These are phyloP conservation scores for Trichophyton benhamiae DNA, from an alignment of 2,329 filamentous ascomycete genomes.

Conservation along the genomic window DNA sequence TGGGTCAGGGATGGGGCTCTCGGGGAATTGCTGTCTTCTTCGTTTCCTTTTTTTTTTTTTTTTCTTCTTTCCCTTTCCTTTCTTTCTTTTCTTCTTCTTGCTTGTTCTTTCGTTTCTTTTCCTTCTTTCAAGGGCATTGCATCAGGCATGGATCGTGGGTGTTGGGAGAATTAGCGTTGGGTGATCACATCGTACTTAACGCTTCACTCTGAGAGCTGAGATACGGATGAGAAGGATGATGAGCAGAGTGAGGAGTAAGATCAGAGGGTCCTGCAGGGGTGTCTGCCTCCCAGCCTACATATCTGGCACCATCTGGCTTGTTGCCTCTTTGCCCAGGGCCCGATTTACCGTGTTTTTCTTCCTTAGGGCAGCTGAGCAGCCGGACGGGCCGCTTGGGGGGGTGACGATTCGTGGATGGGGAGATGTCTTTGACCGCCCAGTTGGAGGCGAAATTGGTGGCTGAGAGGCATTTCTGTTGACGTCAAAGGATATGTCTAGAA, in stretches of 20 bases:
- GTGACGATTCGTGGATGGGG: not conserved
- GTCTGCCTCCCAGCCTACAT: too few relatives aligned
- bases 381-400: not conserved
- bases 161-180: not conserved
- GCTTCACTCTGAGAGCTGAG: not conserved
- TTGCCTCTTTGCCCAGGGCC: not conserved
- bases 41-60: not conserved
- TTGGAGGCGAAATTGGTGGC: not conserved
- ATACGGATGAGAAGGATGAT: not conserved
- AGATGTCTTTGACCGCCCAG: not conserved
- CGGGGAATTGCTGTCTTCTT: not conserved
- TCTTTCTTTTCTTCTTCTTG: not conserved
- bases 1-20: not conserved
- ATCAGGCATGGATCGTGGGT: not conserved
- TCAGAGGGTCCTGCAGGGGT: not conserved
- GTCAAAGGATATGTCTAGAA: not conserved
- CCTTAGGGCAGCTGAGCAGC: not conserved
- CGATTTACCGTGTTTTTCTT: not conserved
- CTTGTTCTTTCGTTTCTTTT: not conserved
- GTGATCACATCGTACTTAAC: constrained; percentile 1
- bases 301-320: not conserved
- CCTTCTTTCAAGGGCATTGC: not conserved
- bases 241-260: not conserved
- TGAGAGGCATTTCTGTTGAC: not conserved
- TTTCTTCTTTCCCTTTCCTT: not conserved